Evolutionary conservation across 805 yeast genomes (phyloP), one percentile per base, ranked within the genome.

Genomic region (Lachancea quebecensis): DNA sequence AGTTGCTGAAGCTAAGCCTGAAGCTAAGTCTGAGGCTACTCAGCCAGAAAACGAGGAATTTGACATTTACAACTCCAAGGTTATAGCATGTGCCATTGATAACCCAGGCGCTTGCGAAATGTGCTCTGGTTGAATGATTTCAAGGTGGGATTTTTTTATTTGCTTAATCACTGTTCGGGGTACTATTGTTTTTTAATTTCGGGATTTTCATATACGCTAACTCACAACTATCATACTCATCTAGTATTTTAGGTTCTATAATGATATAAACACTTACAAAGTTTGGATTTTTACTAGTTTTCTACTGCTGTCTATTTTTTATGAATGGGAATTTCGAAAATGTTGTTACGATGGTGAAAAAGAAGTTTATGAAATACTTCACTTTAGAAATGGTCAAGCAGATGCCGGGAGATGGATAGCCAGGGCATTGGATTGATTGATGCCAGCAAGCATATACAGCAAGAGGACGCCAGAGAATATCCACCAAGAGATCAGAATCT

Each of bases 31-130:
- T 28, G 27, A 41, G 15, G 42, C 51, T 5, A 65, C 45, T 2
- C 14, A 31, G 17, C 25, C 42, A 14, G 55, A 48, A 21, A 63
- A 50, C 25, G 72, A 66, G 32, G 91, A 82, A 56, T 79, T 73
- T 48, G 96, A 91, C 65, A 91, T 91, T 57, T 93, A 73, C 77
- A 87, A 91, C 67, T 84, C 95, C 21, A 83, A 90, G 69, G 98
- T 85, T 30, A 81, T 91, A 69, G 96, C 96, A 31, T 91, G 99
- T 74, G 95, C 97, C 46, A 89, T 93, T 66, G 82, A 85, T 66
- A 91, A 93, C 72, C 97, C 97, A 48, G 98, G 87, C 71, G 80
- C 98, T 41, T 91, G 99, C 71, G 91, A 91, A 63, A 93, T 93
- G 98, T 93, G 99, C 74, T 91, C 98, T 49, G 98, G 98, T 73